These are phyloP conservation scores for Sonneratia alba DNA, from an alignment of 345 rosid genomes.

Conservation along the genomic window DNA sequence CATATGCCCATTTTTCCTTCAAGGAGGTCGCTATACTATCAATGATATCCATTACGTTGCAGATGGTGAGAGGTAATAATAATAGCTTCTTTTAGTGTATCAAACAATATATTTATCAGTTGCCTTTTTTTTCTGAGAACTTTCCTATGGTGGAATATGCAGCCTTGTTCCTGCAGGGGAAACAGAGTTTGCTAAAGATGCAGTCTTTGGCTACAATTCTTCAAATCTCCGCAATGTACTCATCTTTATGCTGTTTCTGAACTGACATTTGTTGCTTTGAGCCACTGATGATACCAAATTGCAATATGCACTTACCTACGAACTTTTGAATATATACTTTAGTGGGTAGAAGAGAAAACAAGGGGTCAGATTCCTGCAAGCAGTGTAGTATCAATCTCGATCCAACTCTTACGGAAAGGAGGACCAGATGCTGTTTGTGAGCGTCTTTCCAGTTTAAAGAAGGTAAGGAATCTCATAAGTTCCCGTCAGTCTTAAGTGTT, in stretches of 20 bases:
- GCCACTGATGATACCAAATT: background rate
- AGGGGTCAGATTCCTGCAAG: slow-evolving; percentile 52
- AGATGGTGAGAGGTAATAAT: slow-evolving; percentile 59
- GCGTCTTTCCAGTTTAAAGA: slow-evolving; percentile 56
- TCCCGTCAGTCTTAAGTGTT: background rate
- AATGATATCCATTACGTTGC: slow-evolving; percentile 87
- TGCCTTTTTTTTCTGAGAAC: background rate
- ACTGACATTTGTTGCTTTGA: background rate
- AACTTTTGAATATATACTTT: slow-evolving; percentile 12
- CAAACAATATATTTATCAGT: background rate
- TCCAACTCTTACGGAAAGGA: slow-evolving; percentile 71
- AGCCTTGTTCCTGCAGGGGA: slow-evolving; percentile 95
- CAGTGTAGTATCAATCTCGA: slow-evolving; percentile 64
- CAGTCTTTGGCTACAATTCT: slow-evolving; percentile 82
- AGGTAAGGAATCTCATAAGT: slow-evolving; percentile 35
- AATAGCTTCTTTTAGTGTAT: background rate
- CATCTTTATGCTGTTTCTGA: background rate
- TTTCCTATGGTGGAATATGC: slow-evolving; percentile 12
- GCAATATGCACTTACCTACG: background rate
- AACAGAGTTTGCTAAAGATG: slow-evolving; percentile 94
- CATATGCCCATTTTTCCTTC: slow-evolving; percentile 93
- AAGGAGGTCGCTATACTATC: slow-evolving; percentile 94
- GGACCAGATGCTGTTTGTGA: slow-evolving; percentile 91
- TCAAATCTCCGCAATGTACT: slow-evolving; percentile 81
- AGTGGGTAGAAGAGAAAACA: slow-evolving; percentile 99